These are phyloP conservation scores for Sugiyamaella paludigena DNA, from an alignment of 1,139 yeast genomes.

Conservation along the genomic window DNA sequence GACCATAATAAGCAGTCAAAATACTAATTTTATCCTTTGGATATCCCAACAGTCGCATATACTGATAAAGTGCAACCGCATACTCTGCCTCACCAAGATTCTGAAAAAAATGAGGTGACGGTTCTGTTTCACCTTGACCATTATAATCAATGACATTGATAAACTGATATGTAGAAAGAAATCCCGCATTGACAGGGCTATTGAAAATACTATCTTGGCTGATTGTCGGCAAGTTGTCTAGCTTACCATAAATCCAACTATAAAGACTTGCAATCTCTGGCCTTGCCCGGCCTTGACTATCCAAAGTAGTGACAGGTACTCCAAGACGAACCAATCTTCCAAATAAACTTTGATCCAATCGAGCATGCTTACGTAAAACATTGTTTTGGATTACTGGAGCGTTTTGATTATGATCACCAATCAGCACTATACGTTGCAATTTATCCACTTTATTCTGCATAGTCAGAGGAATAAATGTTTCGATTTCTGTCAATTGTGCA, in stretches of 20 bases:
- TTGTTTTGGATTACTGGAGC: conserved; percentile 28
- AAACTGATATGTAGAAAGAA: conserved; percentile 41
- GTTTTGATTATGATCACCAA: conserved; percentile 39
- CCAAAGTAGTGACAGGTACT: conserved; percentile 28
- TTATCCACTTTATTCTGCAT: conserved; percentile 15
- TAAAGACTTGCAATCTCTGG: conserved; percentile 31
- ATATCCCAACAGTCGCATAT: conserved; percentile 49
- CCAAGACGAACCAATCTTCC: conserved; percentile 31
- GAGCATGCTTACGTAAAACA: conserved; percentile 21
- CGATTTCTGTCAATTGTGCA: conserved; percentile 37
- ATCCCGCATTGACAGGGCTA: conserved; percentile 43
- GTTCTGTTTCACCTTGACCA: conserved; percentile 35
- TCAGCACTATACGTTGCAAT: conserved; percentile 33
- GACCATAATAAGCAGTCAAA: conserved; percentile 45
- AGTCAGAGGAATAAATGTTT: conserved; percentile 35
- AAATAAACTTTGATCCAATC: conserved; percentile 32
- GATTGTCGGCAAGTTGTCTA: conserved; percentile 18
- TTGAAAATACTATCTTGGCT: conserved; percentile 12
- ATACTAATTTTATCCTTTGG: conserved; percentile 44
- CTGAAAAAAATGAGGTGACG: conserved; percentile 35
- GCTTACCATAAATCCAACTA: conserved; percentile 28
- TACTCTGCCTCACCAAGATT: conserved; percentile 57
- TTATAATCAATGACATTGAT: conserved; percentile 39
- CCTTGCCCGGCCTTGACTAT: conserved; percentile 31
- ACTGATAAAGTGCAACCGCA: conserved; percentile 48